Base-by-base conservation (phyloP, 176 grass and related monocot species). In the Rhynchospora breviuscula region DNA sequence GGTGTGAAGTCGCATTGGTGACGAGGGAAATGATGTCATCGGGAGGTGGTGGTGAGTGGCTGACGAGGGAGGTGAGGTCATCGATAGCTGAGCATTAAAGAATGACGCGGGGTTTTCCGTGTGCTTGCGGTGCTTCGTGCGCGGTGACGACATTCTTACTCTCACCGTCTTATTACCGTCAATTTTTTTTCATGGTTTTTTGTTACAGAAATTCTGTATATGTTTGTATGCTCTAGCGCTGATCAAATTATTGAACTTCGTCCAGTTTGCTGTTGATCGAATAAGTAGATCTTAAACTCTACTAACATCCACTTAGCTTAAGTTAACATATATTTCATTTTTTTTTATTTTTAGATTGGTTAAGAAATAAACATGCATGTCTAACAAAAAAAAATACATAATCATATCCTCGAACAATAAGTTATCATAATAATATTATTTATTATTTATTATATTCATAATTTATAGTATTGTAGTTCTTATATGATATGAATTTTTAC, bases 1-100 rank as follows among this genome's bases (percentile, higher is more conserved):
- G 19, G 46, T 23, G 84, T 90, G 86, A 89, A 94, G 94, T 97
- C 91, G 82, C 79, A 63, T 18, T 49, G 63, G 33, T 97, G 90
- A 97, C 90, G 88, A 14, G 13, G 69, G 82, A 58, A 73, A 51
- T 85, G 31, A 74, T 81, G 91, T 92, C 89, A 91, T n/a, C 10
- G 11, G 3, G 1, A 10, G 7, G 87, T 62, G 87, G 70, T 75
- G 74, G 85, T 69, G n/a, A 82, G 21, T 81, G 65, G 88, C 78
- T 91, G 90, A 97, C 52, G 94, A 44, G 63, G 40, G 17, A 18
- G 63, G 15, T 68, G 18, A 79, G 80, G 67, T 87, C 87, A 93
- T 86, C 56, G 72, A 15, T 51, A 43, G 56, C 18, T 8, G 22
- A 48, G n/a, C 29, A 17, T 31, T 83, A 65, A 18, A 52, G 56